A percentile compares a stretch with the other conserved stretches of the same genome.
Evolutionary conservation across 371 early-diverging fungal genomes (phyloP).

Genomic region (Furculomyces boomerangus): DNA sequence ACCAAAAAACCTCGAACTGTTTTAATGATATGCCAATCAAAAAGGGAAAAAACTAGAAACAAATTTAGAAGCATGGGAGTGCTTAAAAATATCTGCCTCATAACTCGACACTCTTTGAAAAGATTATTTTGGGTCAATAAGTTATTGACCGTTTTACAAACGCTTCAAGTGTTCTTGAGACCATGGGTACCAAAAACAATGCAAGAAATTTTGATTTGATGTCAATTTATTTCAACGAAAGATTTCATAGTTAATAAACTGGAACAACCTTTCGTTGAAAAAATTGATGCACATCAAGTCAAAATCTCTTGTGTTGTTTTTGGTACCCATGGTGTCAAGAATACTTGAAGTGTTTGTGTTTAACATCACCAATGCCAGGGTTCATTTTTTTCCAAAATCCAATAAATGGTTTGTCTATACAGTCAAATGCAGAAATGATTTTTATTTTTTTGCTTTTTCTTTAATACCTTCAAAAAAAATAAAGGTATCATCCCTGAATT

Average conservation of each 20-base stretch:
- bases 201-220: slow-evolving; percentile 47
- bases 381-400: too few species aligned
- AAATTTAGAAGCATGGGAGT: slow-evolving; percentile 2
- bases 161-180: background rate
- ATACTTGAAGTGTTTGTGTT: background rate
- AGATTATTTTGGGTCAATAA: background rate
- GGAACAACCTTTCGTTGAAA: slow-evolving; percentile 58
- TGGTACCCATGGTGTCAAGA: background rate
- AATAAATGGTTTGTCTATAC: too few species aligned
- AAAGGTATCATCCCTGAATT: too few species aligned
- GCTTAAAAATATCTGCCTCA: background rate
- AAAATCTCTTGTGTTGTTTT: slow-evolving; percentile 24
- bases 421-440: too few species aligned
- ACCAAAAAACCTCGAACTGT: background rate
- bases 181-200: background rate
- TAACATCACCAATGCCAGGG: too few species aligned
- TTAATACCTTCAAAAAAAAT: too few species aligned
- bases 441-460: too few species aligned
- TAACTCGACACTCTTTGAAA: background rate
- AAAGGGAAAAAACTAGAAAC: slow-evolving; percentile 69
- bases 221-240: slow-evolving; percentile 59
- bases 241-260: too few species aligned
- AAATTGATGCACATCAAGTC: slow-evolving; percentile 64
- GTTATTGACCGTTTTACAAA: background rate
- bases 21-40: slow-evolving; percentile 61